Conservation (phyloP, 768 basidiomycete species). For the Lentinula sp. region DNA sequence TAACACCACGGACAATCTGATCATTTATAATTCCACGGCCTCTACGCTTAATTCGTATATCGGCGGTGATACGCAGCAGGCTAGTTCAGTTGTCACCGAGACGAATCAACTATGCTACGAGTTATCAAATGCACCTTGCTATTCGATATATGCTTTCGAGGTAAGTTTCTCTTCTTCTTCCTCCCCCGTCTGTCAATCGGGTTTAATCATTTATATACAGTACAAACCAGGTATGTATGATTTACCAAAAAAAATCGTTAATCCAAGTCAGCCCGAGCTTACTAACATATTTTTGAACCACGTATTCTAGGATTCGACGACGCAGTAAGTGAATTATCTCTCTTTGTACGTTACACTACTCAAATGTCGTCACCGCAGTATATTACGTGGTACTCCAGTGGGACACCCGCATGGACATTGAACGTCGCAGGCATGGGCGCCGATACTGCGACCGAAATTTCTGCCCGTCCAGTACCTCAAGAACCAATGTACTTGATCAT, state of each 20-base stretch:
- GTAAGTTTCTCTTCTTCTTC: slow-evolving; percentile 18
- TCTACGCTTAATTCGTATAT: slow-evolving; percentile 56
- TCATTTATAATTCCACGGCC: slow-evolving; percentile 49
- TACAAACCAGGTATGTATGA: slow-evolving; percentile 31
- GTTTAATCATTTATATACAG: slow-evolving; percentile 14
- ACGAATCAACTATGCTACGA: slow-evolving; percentile 74
- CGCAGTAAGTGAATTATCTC: slow-evolving; percentile 35
- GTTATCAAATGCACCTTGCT: slow-evolving; percentile 47
- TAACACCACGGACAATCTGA: slow-evolving; percentile 53
- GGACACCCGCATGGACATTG: slow-evolving; percentile 69
- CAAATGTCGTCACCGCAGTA: slow-evolving; percentile 38
- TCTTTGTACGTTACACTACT: not conserved
- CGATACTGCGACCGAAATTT: slow-evolving; percentile 54
- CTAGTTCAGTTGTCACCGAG: slow-evolving; percentile 64
- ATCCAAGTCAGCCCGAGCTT: too few species aligned
- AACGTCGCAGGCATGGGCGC: slow-evolving; percentile 61
- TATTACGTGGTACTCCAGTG: slow-evolving; percentile 78
- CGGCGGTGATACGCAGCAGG: slow-evolving; percentile 72
- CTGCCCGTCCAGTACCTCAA: slow-evolving; percentile 61
- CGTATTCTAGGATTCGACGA: slow-evolving; percentile 58
- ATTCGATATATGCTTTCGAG: slow-evolving; percentile 77
- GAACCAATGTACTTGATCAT: slow-evolving; percentile 89
- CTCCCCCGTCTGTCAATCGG: not conserved
- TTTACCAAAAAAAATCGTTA: not conserved
- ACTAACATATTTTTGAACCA: slow-evolving; percentile 11